These are phyloP conservation scores for Penstemon barbatus DNA, from an alignment of 257 asterid species.

Conservation along the genomic window DNA sequence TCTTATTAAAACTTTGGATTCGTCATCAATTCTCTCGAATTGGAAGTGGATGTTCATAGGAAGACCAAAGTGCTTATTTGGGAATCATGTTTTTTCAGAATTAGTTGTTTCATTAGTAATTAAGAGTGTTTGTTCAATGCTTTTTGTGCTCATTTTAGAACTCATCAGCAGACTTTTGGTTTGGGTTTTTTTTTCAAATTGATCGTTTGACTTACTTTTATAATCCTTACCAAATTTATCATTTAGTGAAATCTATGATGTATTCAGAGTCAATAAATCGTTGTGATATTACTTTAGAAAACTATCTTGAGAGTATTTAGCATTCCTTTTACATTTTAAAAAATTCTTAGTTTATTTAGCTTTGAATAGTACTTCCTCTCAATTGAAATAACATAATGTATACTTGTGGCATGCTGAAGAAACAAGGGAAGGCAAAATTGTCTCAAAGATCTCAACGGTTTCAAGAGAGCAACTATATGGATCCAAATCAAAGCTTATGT, in stretches of 20 bases:
- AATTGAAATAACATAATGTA: not conserved
- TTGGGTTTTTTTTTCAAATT: not conserved
- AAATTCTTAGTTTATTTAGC: not conserved
- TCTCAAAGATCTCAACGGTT: conserved; percentile 66
- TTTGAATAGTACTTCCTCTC: not conserved
- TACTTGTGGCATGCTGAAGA: conserved; percentile 54
- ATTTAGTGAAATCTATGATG: not conserved
- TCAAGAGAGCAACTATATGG: conserved; percentile 92
- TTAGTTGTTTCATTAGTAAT: not conserved
- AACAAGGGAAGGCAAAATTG: conserved; percentile 54
- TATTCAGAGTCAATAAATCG: conserved; percentile 12
- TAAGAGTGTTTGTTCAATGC: not conserved
- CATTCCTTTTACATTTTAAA: conserved; percentile 4
- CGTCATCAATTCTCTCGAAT: not conserved
- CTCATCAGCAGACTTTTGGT: not conserved
- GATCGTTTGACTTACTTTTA: not conserved
- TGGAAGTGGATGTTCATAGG: not conserved
- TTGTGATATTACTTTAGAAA: conserved; percentile 11
- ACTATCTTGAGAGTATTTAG: conserved; percentile 7
- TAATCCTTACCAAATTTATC: conserved; percentile 2
- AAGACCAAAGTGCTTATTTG: conserved; percentile 15
- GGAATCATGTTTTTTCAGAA: not conserved
- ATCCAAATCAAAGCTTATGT: conserved; percentile 85
- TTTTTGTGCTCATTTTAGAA: conserved; percentile 5
- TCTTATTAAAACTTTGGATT: not conserved